phyloP scores from a whole-genome alignment of 2,329 filamentous ascomycete species.

The Aspergillus transmontanensis region DNA sequence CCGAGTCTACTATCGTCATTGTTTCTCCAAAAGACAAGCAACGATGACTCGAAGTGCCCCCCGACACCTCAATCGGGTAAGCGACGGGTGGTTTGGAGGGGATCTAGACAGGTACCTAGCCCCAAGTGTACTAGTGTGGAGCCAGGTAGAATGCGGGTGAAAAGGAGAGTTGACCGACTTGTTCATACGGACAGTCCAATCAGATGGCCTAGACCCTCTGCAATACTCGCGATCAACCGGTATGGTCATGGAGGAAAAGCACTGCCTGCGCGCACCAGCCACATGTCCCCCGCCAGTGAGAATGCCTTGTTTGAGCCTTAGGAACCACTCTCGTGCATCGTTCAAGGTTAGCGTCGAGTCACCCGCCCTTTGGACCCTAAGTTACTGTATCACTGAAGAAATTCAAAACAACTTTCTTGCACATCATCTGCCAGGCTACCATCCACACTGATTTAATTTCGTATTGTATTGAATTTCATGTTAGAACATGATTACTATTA shows the following conservation, averaged over 20 bases:
- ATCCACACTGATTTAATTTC: background rate
- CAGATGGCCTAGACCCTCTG: background rate
- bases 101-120: background rate
- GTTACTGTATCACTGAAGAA: background rate
- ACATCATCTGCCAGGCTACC: slow-evolving; percentile 13
- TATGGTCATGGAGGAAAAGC: slow-evolving; percentile 3
- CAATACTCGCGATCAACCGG: background rate
- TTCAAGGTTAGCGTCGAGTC: background rate
- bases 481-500: background rate
- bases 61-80: slow-evolving; percentile 14
- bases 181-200: background rate
- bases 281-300: background rate
- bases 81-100: background rate
- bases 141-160: background rate
- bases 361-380: background rate
- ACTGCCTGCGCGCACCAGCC: slow-evolving; percentile 10
- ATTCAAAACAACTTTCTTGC: background rate
- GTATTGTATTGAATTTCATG: background rate
- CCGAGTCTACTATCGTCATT: background rate
- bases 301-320: background rate
- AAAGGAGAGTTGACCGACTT: slow-evolving; percentile 1
- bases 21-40: background rate
- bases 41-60: slow-evolving; percentile 16
- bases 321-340: slow-evolving; percentile 1
- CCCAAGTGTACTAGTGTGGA: background rate